These are phyloP conservation scores for Metschnikowia henanensis DNA, from an alignment of 805 yeast genomes.

Conservation along the genomic window DNA sequence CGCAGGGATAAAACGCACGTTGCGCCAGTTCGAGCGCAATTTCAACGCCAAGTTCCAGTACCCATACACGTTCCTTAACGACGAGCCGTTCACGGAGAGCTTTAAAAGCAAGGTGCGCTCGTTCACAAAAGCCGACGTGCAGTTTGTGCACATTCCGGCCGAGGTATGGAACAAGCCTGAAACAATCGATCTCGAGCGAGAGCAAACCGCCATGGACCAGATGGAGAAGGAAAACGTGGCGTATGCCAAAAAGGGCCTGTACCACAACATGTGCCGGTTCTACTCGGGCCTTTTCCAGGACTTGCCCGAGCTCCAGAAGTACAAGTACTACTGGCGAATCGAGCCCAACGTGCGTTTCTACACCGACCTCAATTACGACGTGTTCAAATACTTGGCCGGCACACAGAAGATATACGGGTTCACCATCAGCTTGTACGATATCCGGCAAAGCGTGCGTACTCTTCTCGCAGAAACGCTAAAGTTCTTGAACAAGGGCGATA, in stretches of 20 bases:
- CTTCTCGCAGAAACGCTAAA: constrained; percentile 72
- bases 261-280: constrained; percentile 85
- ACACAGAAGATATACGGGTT: constrained; percentile 75
- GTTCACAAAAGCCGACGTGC: constrained; percentile 31
- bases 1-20: constrained; percentile 47
- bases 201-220: constrained; percentile 39
- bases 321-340: constrained; percentile 76
- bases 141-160: constrained; percentile 41
- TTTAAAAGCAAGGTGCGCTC: constrained; percentile 50
- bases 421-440: constrained; percentile 66
- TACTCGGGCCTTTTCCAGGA: constrained; percentile 65
- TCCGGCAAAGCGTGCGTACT: constrained; percentile 58
- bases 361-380: constrained; percentile 72
- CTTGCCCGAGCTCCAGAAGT: constrained; percentile 59
- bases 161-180: constrained; percentile 61
- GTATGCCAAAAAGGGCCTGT: constrained; percentile 61
- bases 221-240: constrained; percentile 48
- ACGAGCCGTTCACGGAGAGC: constrained; percentile 56
- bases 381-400: constrained; percentile 69
- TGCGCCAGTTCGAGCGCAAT: constrained; percentile 57
- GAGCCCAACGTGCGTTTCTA: constrained; percentile 73
- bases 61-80: constrained; percentile 82
- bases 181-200: constrained; percentile 48
- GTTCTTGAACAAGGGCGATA: constrained; percentile 55
- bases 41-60: constrained; percentile 73